phyloP scores from a whole-genome alignment of 257 asterid genomes.

The Verbascum thapsus region DNA sequence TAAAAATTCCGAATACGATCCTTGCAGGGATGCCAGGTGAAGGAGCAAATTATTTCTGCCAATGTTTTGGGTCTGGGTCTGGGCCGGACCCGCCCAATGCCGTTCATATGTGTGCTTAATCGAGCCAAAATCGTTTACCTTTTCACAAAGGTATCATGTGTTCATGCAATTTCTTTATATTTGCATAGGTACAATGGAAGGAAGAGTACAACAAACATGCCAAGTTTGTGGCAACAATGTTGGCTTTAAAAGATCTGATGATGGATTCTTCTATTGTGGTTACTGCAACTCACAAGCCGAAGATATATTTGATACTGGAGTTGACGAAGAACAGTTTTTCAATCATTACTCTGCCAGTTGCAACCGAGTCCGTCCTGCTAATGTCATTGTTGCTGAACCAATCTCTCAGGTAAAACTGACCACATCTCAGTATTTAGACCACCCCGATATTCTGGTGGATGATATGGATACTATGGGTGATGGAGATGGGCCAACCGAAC shows the following conservation, averaged over 20 bases:
- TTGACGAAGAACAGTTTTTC: slow-evolving; percentile 51
- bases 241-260: slow-evolving; percentile 46
- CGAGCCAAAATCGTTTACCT: not conserved
- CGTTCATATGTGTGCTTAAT: too few species aligned
- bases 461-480: slow-evolving; percentile 33
- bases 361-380: slow-evolving; percentile 38
- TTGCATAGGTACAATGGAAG: slow-evolving; percentile 36
- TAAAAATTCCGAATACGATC: too few species aligned
- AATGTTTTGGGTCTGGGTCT: too few species aligned
- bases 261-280: slow-evolving; percentile 60
- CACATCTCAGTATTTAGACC: slow-evolving; percentile 45
- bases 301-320: slow-evolving; percentile 49
- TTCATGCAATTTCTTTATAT: not conserved
- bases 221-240: slow-evolving; percentile 43
- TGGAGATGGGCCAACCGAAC: slow-evolving; percentile 53
- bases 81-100: too few species aligned
- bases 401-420: slow-evolving; percentile 43
- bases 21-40: too few species aligned
- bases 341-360: slow-evolving; percentile 36
- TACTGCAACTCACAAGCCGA: slow-evolving; percentile 60
- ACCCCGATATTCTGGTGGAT: slow-evolving; percentile 26
- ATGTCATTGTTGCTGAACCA: slow-evolving; percentile 35
- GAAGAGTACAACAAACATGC: slow-evolving; percentile 43
- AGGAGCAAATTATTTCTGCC: too few species aligned
- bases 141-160: not conserved